phyloP scores from a whole-genome alignment of 1,284 basidiomycete genomes.

The Singerocomus inundabilis region DNA sequence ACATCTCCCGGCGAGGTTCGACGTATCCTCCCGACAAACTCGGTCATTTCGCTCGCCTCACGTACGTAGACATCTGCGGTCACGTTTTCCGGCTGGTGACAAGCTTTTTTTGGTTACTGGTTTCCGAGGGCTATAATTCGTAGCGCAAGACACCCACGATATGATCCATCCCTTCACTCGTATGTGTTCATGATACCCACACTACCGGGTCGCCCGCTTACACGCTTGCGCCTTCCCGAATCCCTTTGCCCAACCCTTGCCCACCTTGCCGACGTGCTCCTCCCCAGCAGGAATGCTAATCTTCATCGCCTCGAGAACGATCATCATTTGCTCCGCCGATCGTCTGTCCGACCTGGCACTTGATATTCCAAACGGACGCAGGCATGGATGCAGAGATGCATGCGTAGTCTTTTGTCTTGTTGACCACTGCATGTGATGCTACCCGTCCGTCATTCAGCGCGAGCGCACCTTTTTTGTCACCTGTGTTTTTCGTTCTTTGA shows the following conservation, averaged over 20 bases:
- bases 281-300: conserved; percentile 48
- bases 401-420: conserved; percentile 24
- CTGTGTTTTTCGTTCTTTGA: no score
- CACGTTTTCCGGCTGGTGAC: neutral
- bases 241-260: conserved; percentile 41
- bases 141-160: no score
- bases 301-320: conserved; percentile 74
- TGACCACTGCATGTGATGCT: no score
- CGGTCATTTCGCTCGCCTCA: neutral
- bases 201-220: conserved; percentile 46
- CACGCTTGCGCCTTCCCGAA: conserved; percentile 44
- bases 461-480: no score
- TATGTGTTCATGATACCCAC: conserved; percentile 21
- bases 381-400: conserved; percentile 42
- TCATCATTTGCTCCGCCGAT: conserved; percentile 51
- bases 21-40: conserved; percentile 1
- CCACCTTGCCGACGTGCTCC: conserved; percentile 44
- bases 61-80: neutral
- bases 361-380: conserved; percentile 60
- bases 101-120: neutral
- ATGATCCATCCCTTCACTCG: no score
- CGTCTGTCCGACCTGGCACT: conserved; percentile 42
- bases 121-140: no score
- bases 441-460: no score
- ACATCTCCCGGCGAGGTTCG: neutral